These are phyloP conservation scores for Talaromyces nanjingensis DNA, from an alignment of 495 filamentous ascomycete species.

Conservation along the genomic window DNA sequence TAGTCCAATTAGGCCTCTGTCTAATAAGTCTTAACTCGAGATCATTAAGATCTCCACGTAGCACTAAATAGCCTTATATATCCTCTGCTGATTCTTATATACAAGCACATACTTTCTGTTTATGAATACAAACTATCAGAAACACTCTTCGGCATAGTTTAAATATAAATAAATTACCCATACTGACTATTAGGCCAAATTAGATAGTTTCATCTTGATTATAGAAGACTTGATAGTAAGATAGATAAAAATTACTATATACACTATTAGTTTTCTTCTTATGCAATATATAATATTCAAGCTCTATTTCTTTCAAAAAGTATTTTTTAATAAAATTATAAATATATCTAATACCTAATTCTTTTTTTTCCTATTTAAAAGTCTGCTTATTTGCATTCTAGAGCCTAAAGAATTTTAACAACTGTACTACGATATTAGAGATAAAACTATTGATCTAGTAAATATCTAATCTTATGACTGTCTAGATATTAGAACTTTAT, in stretches of 20 bases:
- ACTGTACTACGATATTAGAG: neutral
- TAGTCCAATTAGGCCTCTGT: slow-evolving; percentile 2
- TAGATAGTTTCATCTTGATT: neutral
- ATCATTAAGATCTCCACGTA: neutral
- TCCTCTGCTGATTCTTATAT: neutral
- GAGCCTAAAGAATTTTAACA: neutral
- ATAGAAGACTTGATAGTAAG: neutral
- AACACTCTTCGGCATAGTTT: neutral
- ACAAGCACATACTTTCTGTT: neutral
- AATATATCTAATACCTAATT: neutral
- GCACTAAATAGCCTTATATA: neutral
- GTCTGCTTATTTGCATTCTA: neutral
- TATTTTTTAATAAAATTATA: neutral
- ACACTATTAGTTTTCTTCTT: neutral
- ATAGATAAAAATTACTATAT: neutral
- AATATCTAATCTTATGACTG: neutral
- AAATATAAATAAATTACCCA: neutral
- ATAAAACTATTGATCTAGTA: neutral
- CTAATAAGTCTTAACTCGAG: neutral
- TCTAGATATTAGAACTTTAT: neutral
- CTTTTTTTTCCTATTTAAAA: neutral
- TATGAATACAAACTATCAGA: neutral
- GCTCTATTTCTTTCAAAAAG: neutral
- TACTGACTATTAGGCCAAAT: neutral
- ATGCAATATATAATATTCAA: neutral